Evolutionary conservation across 768 basidiomycete genomes (phyloP).

Genomic region (Ramaria rubella): DNA sequence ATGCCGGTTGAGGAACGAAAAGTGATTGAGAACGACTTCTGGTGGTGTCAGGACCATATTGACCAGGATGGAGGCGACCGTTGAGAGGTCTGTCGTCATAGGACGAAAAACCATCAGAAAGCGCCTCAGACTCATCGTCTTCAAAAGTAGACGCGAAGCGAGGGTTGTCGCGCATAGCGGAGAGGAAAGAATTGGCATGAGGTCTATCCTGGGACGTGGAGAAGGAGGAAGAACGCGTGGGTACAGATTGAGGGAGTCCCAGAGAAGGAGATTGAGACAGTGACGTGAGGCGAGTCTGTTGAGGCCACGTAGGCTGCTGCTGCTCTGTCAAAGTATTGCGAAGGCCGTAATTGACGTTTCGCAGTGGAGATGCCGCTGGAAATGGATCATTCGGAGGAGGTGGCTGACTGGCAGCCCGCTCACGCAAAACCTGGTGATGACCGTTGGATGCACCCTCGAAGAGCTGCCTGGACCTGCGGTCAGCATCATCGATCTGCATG

Average conservation of each 20-base stretch:
- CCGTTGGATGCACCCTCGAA: conserved; percentile 1
- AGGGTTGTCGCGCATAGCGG: conserved; percentile 55
- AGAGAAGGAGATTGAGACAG: conserved; percentile 10
- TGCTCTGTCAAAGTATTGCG: conserved; percentile 27
- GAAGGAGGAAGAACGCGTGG: conserved; percentile 64
- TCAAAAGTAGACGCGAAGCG: conserved; percentile 70
- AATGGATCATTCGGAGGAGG: conserved; percentile 43
- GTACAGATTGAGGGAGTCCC: conserved; percentile 45
- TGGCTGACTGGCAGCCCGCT: conserved; percentile 67
- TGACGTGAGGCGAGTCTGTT: conserved; percentile 31
- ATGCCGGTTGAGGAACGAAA: conserved; percentile 39
- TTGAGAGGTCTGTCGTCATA: conserved; percentile 10
- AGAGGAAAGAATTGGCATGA: conserved; percentile 36
- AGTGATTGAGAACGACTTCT: conserved; percentile 75
- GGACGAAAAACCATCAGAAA: conserved; percentile 38
- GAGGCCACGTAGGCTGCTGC: conserved; percentile 38
- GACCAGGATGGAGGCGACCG: conserved; percentile 9
- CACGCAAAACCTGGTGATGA: conserved; percentile 24
- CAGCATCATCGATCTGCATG: conserved; percentile 8
- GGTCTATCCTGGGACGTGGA: conserved; percentile 25
- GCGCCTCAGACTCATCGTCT: conserved; percentile 67
- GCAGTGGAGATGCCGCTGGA: conserved; percentile 14
- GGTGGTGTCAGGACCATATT: conserved; percentile 54
- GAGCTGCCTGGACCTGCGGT: conserved; percentile 9
- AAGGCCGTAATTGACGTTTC: background rate